Percentiles rank a stretch among this genome's conserved stretches.
phyloP scores from a whole-genome alignment of 345 rosid species.

The Rhodomyrtus tomentosa region DNA sequence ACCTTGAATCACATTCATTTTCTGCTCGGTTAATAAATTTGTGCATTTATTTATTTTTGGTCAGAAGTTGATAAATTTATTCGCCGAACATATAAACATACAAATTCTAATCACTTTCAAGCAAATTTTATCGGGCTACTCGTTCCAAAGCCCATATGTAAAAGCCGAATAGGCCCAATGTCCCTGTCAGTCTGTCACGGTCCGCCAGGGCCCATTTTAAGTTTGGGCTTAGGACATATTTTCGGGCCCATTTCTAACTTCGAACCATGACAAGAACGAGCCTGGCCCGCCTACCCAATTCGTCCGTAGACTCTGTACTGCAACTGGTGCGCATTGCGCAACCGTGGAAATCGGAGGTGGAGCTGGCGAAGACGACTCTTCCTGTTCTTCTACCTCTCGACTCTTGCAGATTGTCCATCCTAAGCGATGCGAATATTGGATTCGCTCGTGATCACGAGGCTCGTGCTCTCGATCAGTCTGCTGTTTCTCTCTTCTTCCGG shows the following conservation, averaged over 20 bases:
- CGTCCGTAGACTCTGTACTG: not conserved
- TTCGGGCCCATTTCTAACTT: not conserved
- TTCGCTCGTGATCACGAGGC: not conserved
- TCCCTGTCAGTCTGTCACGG: not conserved
- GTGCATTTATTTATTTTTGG: too few species aligned
- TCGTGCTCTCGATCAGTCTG: constrained; percentile 11
- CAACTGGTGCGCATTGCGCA: not conserved
- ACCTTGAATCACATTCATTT: not conserved
- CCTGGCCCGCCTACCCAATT: not conserved
- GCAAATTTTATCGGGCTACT: not conserved
- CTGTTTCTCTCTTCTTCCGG: constrained; percentile 19
- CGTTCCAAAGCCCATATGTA: not conserved
- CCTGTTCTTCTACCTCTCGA: not conserved
- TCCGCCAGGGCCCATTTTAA: not conserved
- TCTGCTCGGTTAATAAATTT: not conserved
- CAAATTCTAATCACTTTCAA: not conserved
- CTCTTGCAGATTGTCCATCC: not conserved
- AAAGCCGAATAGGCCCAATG: not conserved
- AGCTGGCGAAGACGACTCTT: not conserved
- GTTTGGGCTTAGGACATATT: not conserved
- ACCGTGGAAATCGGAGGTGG: not conserved
- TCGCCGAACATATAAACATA: not conserved
- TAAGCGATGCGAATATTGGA: not conserved
- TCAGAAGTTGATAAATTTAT: too few species aligned
- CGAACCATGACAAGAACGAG: not conserved